Evolutionary conservation across 2,329 filamentous ascomycete genomes (phyloP).

Genomic region (Biscogniauxia sp.): DNA sequence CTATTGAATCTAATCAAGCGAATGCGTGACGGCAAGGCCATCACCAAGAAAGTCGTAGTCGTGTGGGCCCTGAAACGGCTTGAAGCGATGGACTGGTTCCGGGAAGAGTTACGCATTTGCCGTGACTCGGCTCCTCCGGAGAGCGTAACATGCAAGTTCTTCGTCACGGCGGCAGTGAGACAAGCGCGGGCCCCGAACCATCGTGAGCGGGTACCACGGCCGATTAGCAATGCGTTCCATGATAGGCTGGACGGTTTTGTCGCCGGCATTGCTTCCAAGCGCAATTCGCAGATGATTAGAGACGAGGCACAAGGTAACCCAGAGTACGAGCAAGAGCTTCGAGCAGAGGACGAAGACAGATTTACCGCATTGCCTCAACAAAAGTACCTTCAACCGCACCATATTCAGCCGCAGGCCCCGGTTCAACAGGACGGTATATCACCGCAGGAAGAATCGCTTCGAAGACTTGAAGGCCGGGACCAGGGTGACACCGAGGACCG

Average conservation of each 20-base stretch:
- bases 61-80: constrained; percentile 92
- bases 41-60: constrained; percentile 85
- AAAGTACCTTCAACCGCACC: constrained; percentile 59
- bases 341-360: constrained; percentile 78
- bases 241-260: constrained; percentile 87
- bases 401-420: constrained; percentile 36
- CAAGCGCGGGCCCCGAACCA: constrained; percentile 32
- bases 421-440: constrained; percentile 32
- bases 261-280: constrained; percentile 80
- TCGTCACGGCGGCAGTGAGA: constrained; percentile 76
- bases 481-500: constrained; percentile 42
- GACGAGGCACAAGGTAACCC: constrained; percentile 77
- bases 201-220: constrained; percentile 50
- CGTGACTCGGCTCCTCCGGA: constrained; percentile 84
- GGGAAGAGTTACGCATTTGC: constrained; percentile 89
- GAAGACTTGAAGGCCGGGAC: constrained; percentile 47
- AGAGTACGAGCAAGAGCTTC: constrained; percentile 75
- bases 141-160: constrained; percentile 90
- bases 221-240: constrained; percentile 73
- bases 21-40: constrained; percentile 91
- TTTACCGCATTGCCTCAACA: constrained; percentile 76
- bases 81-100: constrained; percentile 97
- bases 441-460: constrained; percentile 46
- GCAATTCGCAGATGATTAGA: constrained; percentile 79
- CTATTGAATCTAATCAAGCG: constrained; percentile 92